Evolutionary conservation across 2,329 filamentous ascomycete species (phyloP).

Genomic region (Ustilaginoidea virens): DNA sequence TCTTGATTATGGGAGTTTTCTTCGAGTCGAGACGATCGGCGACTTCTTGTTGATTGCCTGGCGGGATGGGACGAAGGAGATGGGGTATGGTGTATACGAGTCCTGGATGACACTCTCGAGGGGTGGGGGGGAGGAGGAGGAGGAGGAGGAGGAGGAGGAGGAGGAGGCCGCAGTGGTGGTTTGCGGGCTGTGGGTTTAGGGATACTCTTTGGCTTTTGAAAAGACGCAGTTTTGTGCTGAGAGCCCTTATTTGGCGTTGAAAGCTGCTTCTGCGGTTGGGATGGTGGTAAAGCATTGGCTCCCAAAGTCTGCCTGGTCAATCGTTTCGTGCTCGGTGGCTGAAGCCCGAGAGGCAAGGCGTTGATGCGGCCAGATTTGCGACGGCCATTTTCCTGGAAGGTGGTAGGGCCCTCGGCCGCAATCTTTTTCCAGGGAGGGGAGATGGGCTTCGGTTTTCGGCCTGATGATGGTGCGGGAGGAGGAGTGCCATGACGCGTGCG

Average conservation of each 20-base stretch:
- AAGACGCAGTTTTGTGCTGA: too few relatives aligned
- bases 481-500: slow-evolving; percentile 37
- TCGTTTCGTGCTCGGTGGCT: slow-evolving; percentile 33
- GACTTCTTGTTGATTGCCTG: slow-evolving; percentile 25
- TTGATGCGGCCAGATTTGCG: slow-evolving; percentile 53
- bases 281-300: slow-evolving; percentile 12
- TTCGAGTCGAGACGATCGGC: slow-evolving; percentile 25
- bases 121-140: slow-evolving; percentile 5
- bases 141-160: not conserved
- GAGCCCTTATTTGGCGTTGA: too few relatives aligned
- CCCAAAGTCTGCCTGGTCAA: slow-evolving; percentile 28
- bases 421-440: slow-evolving; percentile 93
- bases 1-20: slow-evolving; percentile 11
- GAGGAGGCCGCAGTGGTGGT: too few relatives aligned
- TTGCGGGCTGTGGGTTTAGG: slow-evolving; percentile 17
- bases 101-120: slow-evolving; percentile 15
- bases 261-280: slow-evolving; percentile 17
- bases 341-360: slow-evolving; percentile 34
- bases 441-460: slow-evolving; percentile 30
- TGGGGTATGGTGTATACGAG: slow-evolving; percentile 22
- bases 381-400: slow-evolving; percentile 60
- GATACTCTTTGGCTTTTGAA: too few relatives aligned
- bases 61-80: slow-evolving; percentile 23
- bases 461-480: slow-evolving; percentile 17
- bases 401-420: slow-evolving; percentile 72